Evolutionary conservation across 495 filamentous ascomycete species (phyloP), one percentile per base, ranked within the genome.

Genomic region (Geoglossum glabrum): DNA sequence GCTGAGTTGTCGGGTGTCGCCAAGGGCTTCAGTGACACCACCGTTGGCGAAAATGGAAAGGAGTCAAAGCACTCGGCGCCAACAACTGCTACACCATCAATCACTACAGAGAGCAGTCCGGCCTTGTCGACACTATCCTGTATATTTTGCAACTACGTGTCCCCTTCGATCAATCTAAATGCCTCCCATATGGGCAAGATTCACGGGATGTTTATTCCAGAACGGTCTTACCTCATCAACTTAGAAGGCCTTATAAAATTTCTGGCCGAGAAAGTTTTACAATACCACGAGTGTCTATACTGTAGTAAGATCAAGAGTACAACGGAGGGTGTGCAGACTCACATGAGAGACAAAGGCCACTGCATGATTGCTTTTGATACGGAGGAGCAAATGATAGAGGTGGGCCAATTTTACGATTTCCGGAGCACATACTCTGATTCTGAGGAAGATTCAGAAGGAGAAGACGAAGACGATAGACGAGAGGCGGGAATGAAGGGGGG

Each of bases 351-450:
- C 68, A 90, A 88, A 70, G 81, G 86, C 9, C 92, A 99, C 69
- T 96, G 89, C 73, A 94, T 86, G 78, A 90, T 99, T 61, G 89
- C 86, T 0, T 99, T 93, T 68, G 83, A 84, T 47, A 81, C 79
- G 0, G 86, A 95, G 65, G 84, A 84, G 34, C 88, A 99, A 65
- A 87, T 95, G 70, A 74, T 99, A 19, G 88, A 93, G 57, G 83
- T 99, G 59, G 93, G 92, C n/a, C 85, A 97, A 49, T 97, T 86
- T 71, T 99, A 97, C 71, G 93, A 99, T 67, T 99, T 99, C 78
- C 75, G 84, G 57, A 83, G 82, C 69, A 93, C 92, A 3, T 99
- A 99, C 68, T 88, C 87, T 0, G 92, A 97, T 65, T 73, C 74
- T 3, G 82, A 80, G 13, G 79, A 82, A 33, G 74, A 78, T 54